Percentiles rank a stretch among this genome's conserved stretches.
Evolutionary conservation across 306 rosid species (phyloP).

Genomic region (Begonia loranthoides): DNA sequence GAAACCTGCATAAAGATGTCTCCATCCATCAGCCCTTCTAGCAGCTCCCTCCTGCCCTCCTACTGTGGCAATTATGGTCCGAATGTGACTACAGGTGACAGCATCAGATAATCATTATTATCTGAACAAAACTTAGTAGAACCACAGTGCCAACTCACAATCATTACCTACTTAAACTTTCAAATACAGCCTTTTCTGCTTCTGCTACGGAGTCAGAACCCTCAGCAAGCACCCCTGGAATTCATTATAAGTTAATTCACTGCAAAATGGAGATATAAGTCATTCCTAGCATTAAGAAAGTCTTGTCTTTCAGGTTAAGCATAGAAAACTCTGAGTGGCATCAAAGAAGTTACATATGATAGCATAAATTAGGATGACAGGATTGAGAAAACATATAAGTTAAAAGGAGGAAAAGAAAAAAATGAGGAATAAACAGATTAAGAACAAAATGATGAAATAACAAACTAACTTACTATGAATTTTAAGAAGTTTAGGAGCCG

Average conservation of each 20-base stretch:
- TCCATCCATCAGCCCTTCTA: constrained; percentile 53
- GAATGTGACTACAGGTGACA: constrained; percentile 45
- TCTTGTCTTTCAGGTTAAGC: background rate
- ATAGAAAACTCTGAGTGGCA: no score
- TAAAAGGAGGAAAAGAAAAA: no score
- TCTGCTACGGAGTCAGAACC: constrained; percentile 61
- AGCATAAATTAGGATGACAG: no score
- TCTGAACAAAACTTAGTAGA: constrained; percentile 12
- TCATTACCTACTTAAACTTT: constrained; percentile 80
- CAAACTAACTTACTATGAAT: no score
- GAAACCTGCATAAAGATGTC: constrained; percentile 79
- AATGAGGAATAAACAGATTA: no score
- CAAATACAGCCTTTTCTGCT: constrained; percentile 65
- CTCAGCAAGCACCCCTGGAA: constrained; percentile 71
- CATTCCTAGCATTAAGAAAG: constrained; percentile 7
- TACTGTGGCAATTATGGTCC: constrained; percentile 63
- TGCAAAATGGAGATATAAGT: constrained; percentile 21
- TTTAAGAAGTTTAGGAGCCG: background rate
- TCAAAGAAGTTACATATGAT: no score
- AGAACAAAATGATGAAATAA: no score
- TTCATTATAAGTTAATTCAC: constrained; percentile 29
- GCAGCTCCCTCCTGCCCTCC: constrained; percentile 69
- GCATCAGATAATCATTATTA: no score
- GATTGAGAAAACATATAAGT: no score
- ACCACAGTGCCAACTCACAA: constrained; percentile 6